These are phyloP conservation scores for Myotisia sp. DNA, from an alignment of 2,329 filamentous ascomycete species.

Conservation along the genomic window DNA sequence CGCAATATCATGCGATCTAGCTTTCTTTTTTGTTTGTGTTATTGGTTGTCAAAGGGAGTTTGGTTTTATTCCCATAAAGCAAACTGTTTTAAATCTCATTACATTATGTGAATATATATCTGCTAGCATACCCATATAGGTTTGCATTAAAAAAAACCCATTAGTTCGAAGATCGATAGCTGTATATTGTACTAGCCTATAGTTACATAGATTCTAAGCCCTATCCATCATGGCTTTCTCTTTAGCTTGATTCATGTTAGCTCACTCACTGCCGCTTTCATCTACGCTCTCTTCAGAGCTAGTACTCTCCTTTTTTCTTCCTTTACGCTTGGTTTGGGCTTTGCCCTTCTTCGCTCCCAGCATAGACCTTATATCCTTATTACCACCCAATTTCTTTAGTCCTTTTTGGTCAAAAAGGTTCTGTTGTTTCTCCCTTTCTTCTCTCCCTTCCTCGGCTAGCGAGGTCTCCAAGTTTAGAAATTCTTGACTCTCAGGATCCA, in stretches of 20 bases:
- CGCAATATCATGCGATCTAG: neutral
- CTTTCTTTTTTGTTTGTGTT: neutral
- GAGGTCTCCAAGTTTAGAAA: constrained; percentile 53
- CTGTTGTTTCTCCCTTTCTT: constrained; percentile 60
- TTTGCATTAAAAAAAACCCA: too few relatives aligned
- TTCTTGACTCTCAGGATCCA: constrained; percentile 60
- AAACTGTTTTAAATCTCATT: too few relatives aligned
- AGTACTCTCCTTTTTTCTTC: constrained; percentile 7
- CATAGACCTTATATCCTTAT: constrained; percentile 28
- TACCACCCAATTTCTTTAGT: constrained; percentile 33
- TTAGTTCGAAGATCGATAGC: too few relatives aligned
- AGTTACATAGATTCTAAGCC: too few relatives aligned
- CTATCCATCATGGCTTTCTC: too few relatives aligned
- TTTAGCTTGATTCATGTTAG: too few relatives aligned
- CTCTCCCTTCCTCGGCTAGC: constrained; percentile 52
- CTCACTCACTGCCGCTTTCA: neutral
- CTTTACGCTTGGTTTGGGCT: constrained; percentile 19
- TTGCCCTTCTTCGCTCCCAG: constrained; percentile 21
- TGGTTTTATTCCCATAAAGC: too few relatives aligned
- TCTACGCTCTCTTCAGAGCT: constrained; percentile 6
- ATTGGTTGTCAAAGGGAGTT: too few relatives aligned
- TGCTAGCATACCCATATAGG: too few relatives aligned
- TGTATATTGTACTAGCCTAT: too few relatives aligned
- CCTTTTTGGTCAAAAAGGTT: constrained; percentile 66
- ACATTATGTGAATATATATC: too few relatives aligned